These are phyloP conservation scores for Diplodia intermedia DNA, from an alignment of 2,329 filamentous ascomycete species.

Conservation along the genomic window DNA sequence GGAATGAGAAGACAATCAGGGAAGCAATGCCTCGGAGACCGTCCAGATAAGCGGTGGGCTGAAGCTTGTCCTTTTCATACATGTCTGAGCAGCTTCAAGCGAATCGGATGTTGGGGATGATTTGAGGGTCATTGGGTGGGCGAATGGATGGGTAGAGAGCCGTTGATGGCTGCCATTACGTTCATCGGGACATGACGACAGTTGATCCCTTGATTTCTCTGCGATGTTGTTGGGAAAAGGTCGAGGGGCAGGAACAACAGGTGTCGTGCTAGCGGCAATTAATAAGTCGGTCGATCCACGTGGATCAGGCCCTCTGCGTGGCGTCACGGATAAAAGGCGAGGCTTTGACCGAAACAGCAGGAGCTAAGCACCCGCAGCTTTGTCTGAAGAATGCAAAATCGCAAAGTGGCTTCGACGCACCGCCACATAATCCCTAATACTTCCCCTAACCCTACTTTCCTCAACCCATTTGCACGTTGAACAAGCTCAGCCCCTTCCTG, in stretches of 20 bases:
- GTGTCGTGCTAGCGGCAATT: neutral
- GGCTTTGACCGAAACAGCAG: neutral
- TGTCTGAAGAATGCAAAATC: no score
- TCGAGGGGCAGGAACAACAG: neutral
- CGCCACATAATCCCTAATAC: no score
- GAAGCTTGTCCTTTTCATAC: neutral
- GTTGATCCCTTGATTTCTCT: neutral
- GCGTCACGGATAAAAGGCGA: neutral
- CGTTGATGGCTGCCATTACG: neutral
- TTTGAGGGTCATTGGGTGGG: neutral
- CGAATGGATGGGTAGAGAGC: neutral
- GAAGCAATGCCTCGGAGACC: slow-evolving; percentile 24
- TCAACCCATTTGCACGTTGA: no score
- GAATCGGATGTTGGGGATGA: neutral
- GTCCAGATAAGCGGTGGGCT: slow-evolving; percentile 6
- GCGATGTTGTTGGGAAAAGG: neutral
- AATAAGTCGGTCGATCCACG: slow-evolving; percentile 1
- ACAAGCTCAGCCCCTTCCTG: no score
- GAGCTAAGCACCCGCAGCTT: neutral
- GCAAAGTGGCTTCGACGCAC: no score
- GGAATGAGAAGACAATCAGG: slow-evolving; percentile 25
- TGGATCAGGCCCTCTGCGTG: neutral
- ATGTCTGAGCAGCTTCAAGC: neutral
- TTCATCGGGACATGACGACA: neutral
- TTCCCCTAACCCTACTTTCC: no score